Percentiles rank a stretch among this genome's conserved stretches.
These are phyloP conservation scores for Aspergillus coremiiformis DNA, from an alignment of 495 filamentous ascomycete genomes.

Conservation along the genomic window DNA sequence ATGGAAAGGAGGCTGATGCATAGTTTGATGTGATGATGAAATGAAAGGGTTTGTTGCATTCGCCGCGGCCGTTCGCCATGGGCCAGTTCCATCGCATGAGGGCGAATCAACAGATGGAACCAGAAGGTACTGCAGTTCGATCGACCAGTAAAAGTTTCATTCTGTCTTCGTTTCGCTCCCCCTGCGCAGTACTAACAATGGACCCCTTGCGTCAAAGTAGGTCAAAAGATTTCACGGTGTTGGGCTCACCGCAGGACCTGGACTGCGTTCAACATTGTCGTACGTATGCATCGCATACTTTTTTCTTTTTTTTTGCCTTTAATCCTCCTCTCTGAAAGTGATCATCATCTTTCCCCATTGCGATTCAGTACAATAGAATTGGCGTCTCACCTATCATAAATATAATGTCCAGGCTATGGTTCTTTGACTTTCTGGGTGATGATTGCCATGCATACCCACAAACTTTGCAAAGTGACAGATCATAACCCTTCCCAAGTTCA, in stretches of 20 bases:
- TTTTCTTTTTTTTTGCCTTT: neutral
- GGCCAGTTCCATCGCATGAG: neutral
- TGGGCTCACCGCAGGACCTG: neutral
- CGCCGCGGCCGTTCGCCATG: neutral
- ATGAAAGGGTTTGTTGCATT: conserved; percentile 1
- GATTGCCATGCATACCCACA: conserved; percentile 5
- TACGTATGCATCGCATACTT: neutral
- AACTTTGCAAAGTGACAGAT: conserved; percentile 3
- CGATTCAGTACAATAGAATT: neutral
- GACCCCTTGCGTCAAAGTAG: conserved; percentile 9
- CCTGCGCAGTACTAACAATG: conserved; percentile 8
- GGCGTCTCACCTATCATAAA: conserved; percentile 12
- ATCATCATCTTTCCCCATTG: neutral
- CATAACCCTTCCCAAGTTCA: conserved; percentile 3
- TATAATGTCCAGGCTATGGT: neutral
- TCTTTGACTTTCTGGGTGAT: neutral
- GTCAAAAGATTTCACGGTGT: neutral
- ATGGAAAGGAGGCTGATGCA: neutral
- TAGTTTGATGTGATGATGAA: neutral
- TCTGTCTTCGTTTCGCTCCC: conserved; percentile 15
- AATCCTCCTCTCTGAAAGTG: neutral
- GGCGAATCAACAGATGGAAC: neutral
- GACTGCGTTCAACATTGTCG: too few species aligned
- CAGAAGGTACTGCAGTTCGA: neutral
- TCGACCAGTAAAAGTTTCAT: neutral